phyloP scores from a whole-genome alignment of 1,284 basidiomycete genomes.

The Entoloma clypeatum region DNA sequence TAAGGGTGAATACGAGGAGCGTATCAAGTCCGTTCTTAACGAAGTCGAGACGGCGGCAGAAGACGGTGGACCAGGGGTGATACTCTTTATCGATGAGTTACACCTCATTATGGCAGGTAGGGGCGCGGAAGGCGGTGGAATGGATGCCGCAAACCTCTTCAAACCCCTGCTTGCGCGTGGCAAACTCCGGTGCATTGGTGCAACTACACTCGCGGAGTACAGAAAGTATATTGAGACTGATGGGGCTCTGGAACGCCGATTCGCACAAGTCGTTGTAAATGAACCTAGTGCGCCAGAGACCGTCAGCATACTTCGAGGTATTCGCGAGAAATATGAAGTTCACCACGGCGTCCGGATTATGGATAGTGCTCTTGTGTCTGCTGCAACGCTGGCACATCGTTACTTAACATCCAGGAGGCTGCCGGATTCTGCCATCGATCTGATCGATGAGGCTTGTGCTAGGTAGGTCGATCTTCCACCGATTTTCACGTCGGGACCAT shows the following conservation, averaged over 20 bases:
- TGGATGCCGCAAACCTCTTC: slow-evolving; percentile 87
- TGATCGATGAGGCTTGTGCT: slow-evolving; percentile 92
- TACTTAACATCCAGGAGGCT: slow-evolving; percentile 86
- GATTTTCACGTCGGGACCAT: slow-evolving; percentile 9
- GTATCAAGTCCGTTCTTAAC: slow-evolving; percentile 88
- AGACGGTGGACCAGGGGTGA: slow-evolving; percentile 76
- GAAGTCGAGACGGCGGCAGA: slow-evolving; percentile 93
- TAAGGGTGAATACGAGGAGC: slow-evolving; percentile 97
- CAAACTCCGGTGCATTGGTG: slow-evolving; percentile 78
- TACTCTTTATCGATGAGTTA: slow-evolving; percentile 95
- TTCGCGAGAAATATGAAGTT: slow-evolving; percentile 77
- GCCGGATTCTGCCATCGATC: slow-evolving; percentile 90
- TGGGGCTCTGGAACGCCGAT: slow-evolving; percentile 90
- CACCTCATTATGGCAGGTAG: slow-evolving; percentile 90
- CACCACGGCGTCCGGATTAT: slow-evolving; percentile 91
- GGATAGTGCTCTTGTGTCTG: slow-evolving; percentile 87
- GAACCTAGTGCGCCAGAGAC: slow-evolving; percentile 91
- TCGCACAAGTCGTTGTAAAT: slow-evolving; percentile 91
- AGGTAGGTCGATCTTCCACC: slow-evolving; percentile 55
- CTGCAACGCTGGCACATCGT: slow-evolving; percentile 91
- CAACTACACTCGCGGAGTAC: slow-evolving; percentile 93
- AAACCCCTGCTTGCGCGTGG: slow-evolving; percentile 90
- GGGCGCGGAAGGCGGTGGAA: slow-evolving; percentile 70
- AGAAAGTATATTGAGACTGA: slow-evolving; percentile 96
- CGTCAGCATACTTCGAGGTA: slow-evolving; percentile 90